Conservation (phyloP, 1,284 basidiomycete species). For the Ustilago nuda region DNA sequence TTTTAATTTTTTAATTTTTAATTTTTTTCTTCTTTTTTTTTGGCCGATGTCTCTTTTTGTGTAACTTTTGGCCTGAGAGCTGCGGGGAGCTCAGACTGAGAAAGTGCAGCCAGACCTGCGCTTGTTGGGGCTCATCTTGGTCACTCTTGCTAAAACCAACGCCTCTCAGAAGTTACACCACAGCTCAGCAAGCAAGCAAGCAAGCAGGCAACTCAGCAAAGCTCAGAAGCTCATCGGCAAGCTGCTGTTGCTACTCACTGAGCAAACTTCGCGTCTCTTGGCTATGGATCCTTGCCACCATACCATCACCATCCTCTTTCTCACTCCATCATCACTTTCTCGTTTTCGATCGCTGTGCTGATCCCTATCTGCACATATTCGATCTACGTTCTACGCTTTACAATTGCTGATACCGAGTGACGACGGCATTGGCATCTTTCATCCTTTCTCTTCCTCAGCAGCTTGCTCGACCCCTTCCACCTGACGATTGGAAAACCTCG, state of each 20-base stretch:
- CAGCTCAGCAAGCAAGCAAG: neutral
- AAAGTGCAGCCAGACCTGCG: slow-evolving; percentile 16
- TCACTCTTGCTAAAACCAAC: slow-evolving; percentile 2
- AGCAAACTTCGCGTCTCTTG: neutral
- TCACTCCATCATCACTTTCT: slow-evolving; percentile 4
- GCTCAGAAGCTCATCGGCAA: slow-evolving; percentile 1
- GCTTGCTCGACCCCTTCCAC: slow-evolving; percentile 29
- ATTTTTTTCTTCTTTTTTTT: slow-evolving; percentile 18
- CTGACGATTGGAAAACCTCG: slow-evolving; percentile 37
- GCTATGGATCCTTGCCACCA: slow-evolving; percentile 17
- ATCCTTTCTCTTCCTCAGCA: slow-evolving; percentile 7
- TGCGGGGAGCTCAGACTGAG: slow-evolving; percentile 10
- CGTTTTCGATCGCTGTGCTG: slow-evolving; percentile 20
- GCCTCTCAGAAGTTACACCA: slow-evolving; percentile 5
- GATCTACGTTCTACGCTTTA: slow-evolving; percentile 10
- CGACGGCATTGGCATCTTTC: slow-evolving; percentile 40
- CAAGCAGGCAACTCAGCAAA: neutral
- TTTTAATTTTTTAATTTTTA: neutral
- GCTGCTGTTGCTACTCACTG: neutral
- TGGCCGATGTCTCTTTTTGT: slow-evolving; percentile 12
- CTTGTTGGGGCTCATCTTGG: slow-evolving; percentile 31
- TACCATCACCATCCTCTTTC: slow-evolving; percentile 25
- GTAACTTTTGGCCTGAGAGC: slow-evolving; percentile 10
- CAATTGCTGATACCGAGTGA: slow-evolving; percentile 44
- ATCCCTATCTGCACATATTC: neutral